Base-by-base conservation (phyloP, 2,329 filamentous ascomycete genomes). In the Fusarium oligoseptatum region DNA sequence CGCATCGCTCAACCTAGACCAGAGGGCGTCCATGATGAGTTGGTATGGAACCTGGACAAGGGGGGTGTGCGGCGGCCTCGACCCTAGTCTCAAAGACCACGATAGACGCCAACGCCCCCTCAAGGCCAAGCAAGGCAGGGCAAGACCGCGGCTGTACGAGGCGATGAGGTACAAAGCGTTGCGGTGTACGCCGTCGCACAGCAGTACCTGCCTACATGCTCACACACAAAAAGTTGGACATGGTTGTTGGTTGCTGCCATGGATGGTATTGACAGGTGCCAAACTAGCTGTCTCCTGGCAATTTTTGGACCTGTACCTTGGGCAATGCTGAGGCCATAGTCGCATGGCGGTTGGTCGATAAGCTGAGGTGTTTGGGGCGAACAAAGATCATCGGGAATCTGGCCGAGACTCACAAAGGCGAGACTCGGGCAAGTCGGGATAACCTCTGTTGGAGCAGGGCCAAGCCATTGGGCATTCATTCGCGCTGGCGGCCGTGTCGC, bases 1-100 rank as follows among this genome's bases (percentile, higher is more conserved):
- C 77, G 73, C 64, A 75, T 71, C 72, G 77, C 67, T 74, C 68
- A 72, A 76, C 70, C 68, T 75, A 63, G 74, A 64, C 60, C 56
- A 63, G 72, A 71, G 61, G 73, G 74, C 41, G 68, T 71, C 63
- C 58, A 64, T 64, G 66, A 60, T 70, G 74, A 70, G 60, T 64
- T 75, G 74, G 72, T 69, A 70, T 37, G 60, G 64, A 66, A 63
- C 45, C 17, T 43, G 43, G 70, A 41, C 37, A 52, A 56, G 48
- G 68, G 64, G 72, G 68, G 76, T 20, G 76, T 77, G 76, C 60
- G 55, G 52, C 62, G 60, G 60, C 48, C 34, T 41, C 27, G 52
- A 50, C 67, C 64, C 68, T 70, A 69, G 66, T 55, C 63, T 68
- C 65, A 48, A 61, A 66, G 68, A 71, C 68, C 27, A 72, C 66